Evolutionary conservation across 2,329 filamentous ascomycete genomes (phyloP), one percentile per base, ranked within the genome.

Genomic region (Fusarium pseudocircinatum): DNA sequence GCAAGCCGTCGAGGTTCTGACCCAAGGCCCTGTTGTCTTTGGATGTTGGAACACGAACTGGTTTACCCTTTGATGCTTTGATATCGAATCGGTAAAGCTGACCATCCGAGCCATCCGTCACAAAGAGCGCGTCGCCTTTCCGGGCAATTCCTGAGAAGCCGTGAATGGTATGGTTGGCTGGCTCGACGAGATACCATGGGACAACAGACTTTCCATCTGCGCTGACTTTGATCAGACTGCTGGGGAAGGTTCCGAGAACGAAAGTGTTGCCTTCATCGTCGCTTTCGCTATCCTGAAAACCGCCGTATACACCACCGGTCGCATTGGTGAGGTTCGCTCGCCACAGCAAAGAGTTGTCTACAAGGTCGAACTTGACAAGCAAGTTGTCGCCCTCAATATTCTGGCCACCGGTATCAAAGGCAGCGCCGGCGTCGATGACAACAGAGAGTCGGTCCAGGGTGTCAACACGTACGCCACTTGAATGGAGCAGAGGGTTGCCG

Each of bases 261-360:
- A 81, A 85, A 2, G 80, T 78, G 74, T 82, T 82, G 14, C 82
- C 82, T 5, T 69, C 69, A 2, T 57, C 44, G 53, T 84, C 83
- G 57, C 81, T 79, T 42, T 81, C 82, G 7, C 83, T 76, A 57
- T 85, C 83, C 63, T 84, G 83, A 40, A 79, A 83, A 11, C 81
- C 83, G 30, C 82, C 79, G 67, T 81, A 84, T 0, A 56, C 61
- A 7, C 80, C 80, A 0, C 68, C 57, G 0, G 78, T 79, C 1
- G 80, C 56, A 1, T 74, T 68, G 0, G 80, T 82, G 15, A 84
- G 65, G 67, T 84, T 81, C 15, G 76, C 58, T 22, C 62, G 69
- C 81, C 81, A 84, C 13, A 82, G 69, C 3, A 62, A 36, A 39
- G 32, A 58, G 6, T 62, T 58, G 60, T 62, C 4, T 77, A 59